Conservation (phyloP, 169 alveolate species). For the Plasmodium reichenowi region DNA sequence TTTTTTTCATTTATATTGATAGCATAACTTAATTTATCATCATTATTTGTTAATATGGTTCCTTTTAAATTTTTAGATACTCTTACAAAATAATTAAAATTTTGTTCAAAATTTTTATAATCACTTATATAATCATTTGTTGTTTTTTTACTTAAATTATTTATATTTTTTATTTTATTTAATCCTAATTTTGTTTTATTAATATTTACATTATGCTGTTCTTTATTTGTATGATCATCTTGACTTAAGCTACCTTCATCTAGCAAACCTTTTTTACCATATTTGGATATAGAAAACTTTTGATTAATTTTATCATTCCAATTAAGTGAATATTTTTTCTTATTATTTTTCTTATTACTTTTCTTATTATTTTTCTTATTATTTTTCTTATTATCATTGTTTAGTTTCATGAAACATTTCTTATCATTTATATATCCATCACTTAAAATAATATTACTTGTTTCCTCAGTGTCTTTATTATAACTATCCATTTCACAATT, state of each 20-base stretch:
- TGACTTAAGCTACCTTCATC: background rate
- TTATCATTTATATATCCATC: slow-evolving; percentile 10
- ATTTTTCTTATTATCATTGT: too few relatives aligned
- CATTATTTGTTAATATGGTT: slow-evolving; percentile 38
- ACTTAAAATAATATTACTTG: too few relatives aligned
- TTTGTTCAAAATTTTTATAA: slow-evolving; percentile 59
- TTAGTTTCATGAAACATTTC: background rate
- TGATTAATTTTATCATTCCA: too few relatives aligned
- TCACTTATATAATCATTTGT: slow-evolving; percentile 49
- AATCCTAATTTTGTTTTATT: background rate
- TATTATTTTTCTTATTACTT: slow-evolving; percentile 16
- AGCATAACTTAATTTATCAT: slow-evolving; percentile 32
- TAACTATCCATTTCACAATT: slow-evolving; percentile 13
- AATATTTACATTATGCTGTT: background rate
- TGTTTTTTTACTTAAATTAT: slow-evolving; percentile 25
- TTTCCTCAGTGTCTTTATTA: background rate
- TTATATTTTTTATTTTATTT: background rate
- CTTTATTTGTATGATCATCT: background rate
- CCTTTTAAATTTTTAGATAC: slow-evolving; percentile 34
- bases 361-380: background rate
- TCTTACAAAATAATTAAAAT: slow-evolving; percentile 60
- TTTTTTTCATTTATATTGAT: slow-evolving; percentile 29
- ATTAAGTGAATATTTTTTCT: slow-evolving; percentile 10
- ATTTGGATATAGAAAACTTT: background rate
- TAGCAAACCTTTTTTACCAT: background rate